Evolutionary conservation across 176 grass and related monocot genomes (phyloP).

Genomic region (Triticum dicoccoides): DNA sequence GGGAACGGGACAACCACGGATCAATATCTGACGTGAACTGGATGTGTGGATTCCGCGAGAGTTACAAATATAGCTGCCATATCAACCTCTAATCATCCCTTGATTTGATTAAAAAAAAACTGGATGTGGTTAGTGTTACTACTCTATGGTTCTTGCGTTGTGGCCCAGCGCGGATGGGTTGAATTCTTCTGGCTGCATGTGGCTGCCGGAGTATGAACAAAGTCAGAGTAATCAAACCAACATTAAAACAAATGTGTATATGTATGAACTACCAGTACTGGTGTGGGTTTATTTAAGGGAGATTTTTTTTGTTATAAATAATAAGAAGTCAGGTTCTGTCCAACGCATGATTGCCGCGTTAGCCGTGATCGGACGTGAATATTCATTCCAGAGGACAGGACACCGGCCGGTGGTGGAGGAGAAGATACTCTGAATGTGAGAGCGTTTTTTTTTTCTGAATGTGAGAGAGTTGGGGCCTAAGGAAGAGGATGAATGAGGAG

Average conservation of each 20-base stretch:
- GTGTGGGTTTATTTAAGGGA: no score
- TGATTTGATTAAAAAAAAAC: neutral
- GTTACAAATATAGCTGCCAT: neutral
- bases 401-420: conserved; percentile 4
- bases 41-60: neutral
- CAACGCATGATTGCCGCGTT: neutral
- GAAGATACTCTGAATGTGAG: neutral
- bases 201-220: neutral
- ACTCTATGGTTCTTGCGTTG: neutral
- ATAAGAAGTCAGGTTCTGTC: neutral
- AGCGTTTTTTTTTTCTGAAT: neutral
- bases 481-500: neutral
- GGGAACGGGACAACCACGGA: neutral
- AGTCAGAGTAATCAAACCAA: conserved; percentile 18
- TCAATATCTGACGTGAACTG: neutral
- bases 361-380: conserved; percentile 7
- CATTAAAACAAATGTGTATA: neutral
- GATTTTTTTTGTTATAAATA: neutral
- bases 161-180: neutral
- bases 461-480: neutral
- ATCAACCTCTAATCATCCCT: neutral
- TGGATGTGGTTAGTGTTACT: neutral
- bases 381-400: conserved; percentile 29
- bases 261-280: neutral
- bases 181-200: conserved; percentile 12